Percentiles rank a stretch among this genome's conserved stretches.
These are phyloP conservation scores for Pythium pyrilobum DNA, from an alignment of 352 stramenopile genomes.

Conservation along the genomic window DNA sequence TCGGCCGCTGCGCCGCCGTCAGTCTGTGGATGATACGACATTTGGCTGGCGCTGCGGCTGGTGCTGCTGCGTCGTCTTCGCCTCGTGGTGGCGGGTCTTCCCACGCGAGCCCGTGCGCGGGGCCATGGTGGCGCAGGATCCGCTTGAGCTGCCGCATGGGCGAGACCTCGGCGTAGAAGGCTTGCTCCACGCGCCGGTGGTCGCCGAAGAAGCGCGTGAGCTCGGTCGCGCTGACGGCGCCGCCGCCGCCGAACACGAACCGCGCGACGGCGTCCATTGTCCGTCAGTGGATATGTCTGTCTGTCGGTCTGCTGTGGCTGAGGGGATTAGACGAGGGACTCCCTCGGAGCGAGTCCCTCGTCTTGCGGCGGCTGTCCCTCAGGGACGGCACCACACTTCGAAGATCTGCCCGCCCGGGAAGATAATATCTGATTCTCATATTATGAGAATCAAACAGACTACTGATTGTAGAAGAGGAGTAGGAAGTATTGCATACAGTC, in stretches of 20 bases:
- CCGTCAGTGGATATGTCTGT: no score
- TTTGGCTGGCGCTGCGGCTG: not conserved
- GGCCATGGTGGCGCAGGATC: not conserved
- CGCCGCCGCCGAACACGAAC: conserved; percentile 12
- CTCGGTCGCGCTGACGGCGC: conserved; percentile 1
- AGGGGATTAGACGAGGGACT: not conserved
- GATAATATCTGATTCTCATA: no score
- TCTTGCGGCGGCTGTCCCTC: no score
- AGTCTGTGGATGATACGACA: not conserved
- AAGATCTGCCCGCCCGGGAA: no score
- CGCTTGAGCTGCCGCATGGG: conserved; percentile 12
- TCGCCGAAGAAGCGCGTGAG: conserved; percentile 3
- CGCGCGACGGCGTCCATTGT: conserved; percentile 10
- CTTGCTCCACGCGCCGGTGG: not conserved
- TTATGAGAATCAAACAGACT: no score
- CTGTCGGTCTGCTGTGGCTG: no score
- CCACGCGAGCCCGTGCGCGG: conserved; percentile 6
- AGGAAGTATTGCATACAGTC: no score
- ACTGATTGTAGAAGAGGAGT: no score
- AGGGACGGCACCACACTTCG: no score
- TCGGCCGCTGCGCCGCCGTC: not conserved
- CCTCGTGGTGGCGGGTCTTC: not conserved
- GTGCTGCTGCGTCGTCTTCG: not conserved
- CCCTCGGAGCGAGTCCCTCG: no score
- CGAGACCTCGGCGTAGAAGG: conserved; percentile 1